Evolutionary conservation across 768 basidiomycete species (phyloP).

Genomic region (Amanita brunnescens): DNA sequence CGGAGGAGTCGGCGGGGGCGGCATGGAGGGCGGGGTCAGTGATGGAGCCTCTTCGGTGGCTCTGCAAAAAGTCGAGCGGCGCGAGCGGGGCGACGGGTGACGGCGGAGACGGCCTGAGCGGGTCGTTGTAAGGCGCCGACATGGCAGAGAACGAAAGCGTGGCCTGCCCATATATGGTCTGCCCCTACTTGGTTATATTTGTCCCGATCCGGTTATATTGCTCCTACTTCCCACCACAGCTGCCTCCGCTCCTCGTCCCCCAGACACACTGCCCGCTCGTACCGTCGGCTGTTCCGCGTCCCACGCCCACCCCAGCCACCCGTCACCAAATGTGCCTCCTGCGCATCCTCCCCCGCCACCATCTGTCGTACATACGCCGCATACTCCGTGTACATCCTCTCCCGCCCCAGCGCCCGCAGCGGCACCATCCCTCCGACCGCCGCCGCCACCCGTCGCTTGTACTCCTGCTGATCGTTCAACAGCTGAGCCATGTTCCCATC

Average conservation of each 20-base stretch:
- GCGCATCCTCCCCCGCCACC: constrained; percentile 53
- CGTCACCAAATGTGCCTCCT: constrained; percentile 24
- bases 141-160: constrained; percentile 6
- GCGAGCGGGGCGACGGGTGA: constrained; percentile 56
- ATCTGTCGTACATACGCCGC: constrained; percentile 60
- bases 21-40: constrained; percentile 78
- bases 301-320: constrained; percentile 16
- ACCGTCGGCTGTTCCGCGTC: constrained; percentile 52
- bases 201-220: constrained; percentile 12
- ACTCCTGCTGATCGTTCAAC: constrained; percentile 35
- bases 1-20: constrained; percentile 26
- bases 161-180: constrained; percentile 1
- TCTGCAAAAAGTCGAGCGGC: constrained; percentile 72
- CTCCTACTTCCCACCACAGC: constrained; percentile 19
- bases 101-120: constrained; percentile 26
- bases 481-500: constrained; percentile 19
- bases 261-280: constrained; percentile 35
- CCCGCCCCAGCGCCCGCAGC: constrained; percentile 31
- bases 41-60: constrained; percentile 74
- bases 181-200: neutral
- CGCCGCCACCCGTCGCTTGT: constrained; percentile 33
- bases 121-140: neutral
- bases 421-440: constrained; percentile 43
- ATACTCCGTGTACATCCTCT: constrained; percentile 55
- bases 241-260: constrained; percentile 26